These are phyloP conservation scores for Glycine tomentella DNA, from an alignment of 306 rosid species.

Conservation along the genomic window DNA sequence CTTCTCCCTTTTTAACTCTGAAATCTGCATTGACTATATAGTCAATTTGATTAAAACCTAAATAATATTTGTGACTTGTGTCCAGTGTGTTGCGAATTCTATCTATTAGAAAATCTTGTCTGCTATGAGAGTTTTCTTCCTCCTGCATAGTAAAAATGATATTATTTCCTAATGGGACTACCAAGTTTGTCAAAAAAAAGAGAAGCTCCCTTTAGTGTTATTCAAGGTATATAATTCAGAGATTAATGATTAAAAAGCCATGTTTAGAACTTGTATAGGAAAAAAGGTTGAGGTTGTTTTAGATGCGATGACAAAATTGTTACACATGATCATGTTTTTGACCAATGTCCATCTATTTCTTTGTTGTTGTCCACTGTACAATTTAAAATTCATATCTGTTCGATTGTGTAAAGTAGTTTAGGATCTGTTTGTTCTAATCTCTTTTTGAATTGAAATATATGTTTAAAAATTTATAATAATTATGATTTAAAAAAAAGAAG, in stretches of 20 bases:
- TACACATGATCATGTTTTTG: background rate
- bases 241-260: background rate
- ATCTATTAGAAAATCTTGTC: background rate
- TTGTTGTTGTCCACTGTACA: background rate
- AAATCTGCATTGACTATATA: background rate
- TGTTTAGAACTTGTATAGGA: background rate
- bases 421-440: background rate
- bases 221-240: conserved; percentile 8
- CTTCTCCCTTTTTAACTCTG: background rate
- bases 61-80: background rate
- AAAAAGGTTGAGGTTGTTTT: background rate
- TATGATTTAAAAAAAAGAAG: background rate
- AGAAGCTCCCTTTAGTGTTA: background rate
- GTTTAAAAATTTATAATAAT: background rate
- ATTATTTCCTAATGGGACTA: background rate
- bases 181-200: background rate
- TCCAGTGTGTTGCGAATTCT: too few relatives aligned
- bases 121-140: background rate
- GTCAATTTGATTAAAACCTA: background rate
- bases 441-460: background rate
- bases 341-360: background rate
- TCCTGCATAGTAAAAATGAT: background rate
- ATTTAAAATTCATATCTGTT: background rate
- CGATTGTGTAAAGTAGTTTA: conserved; percentile 6
- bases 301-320: background rate